phyloP scores from a whole-genome alignment of 345 rosid genomes.

The Euclidium syriacum region DNA sequence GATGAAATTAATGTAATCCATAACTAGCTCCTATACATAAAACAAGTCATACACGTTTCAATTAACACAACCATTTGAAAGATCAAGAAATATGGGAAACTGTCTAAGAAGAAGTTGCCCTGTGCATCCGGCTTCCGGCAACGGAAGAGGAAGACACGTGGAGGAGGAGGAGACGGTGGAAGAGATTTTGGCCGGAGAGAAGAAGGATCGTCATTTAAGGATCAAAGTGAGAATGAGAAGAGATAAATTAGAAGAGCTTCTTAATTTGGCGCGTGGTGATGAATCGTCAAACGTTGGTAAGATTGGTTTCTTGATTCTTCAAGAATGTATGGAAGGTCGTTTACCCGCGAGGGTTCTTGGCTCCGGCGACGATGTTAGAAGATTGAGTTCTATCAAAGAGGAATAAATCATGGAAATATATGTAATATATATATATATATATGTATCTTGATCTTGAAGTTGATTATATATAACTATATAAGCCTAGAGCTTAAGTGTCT shows the following conservation, averaged over 20 bases:
- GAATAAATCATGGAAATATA: background rate
- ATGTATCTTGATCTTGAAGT: background rate
- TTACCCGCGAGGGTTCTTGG: conserved; percentile 7
- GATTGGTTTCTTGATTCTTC: conserved; percentile 29
- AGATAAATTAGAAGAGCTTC: conserved; percentile 23
- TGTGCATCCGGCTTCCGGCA: conserved; percentile 16
- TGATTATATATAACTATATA: too few relatives aligned
- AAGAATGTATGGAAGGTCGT: conserved; percentile 26
- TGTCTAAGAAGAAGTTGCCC: conserved; percentile 23
- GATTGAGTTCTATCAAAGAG: conserved; percentile 17
- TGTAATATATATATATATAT: background rate
- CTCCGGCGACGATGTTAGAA: conserved; percentile 16
- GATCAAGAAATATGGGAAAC: conserved; percentile 27
- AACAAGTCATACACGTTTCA: conserved; percentile 8
- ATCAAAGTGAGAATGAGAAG: conserved; percentile 30
- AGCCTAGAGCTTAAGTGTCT: too few relatives aligned
- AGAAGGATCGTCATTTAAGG: conserved; percentile 1
- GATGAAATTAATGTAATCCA: too few relatives aligned
- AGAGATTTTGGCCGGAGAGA: background rate
- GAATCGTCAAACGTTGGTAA: conserved; percentile 9
- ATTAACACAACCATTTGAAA: background rate
- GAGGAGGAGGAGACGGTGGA: background rate
- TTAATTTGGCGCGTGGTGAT: conserved; percentile 2
- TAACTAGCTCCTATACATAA: background rate
- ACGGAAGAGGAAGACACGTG: background rate